A percentile compares a stretch with the other conserved stretches of the same genome.
Conservation (phyloP, 2,329 filamentous ascomycete species). For the Fusarium kyushuense region DNA sequence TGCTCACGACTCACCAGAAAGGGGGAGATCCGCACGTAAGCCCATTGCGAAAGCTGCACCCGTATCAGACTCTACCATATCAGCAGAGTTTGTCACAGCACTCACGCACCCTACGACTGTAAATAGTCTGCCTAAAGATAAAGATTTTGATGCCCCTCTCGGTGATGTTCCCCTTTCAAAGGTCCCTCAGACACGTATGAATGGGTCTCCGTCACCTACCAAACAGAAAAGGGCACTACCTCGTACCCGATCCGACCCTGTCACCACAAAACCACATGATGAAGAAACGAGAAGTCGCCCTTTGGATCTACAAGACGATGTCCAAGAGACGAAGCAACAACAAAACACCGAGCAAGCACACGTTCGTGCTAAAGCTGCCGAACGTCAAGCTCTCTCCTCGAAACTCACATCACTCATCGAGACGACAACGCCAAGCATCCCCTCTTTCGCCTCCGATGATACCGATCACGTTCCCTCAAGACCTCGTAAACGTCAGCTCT, state of each 20-base stretch:
- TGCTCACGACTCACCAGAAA: conserved; percentile 48
- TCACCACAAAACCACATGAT: background rate
- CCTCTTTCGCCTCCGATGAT: conserved; percentile 34
- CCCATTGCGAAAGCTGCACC: conserved; percentile 9
- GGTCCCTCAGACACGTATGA: conserved; percentile 56
- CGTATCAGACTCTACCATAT: conserved; percentile 44
- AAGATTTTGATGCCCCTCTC: conserved; percentile 52
- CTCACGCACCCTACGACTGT: conserved; percentile 53
- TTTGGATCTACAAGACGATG: conserved; percentile 3
- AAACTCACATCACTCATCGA: conserved; percentile 60
- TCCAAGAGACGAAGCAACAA: conserved; percentile 26
- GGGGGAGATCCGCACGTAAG: conserved; percentile 32
- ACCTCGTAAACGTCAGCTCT: conserved; percentile 61
- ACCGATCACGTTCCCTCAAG: conserved; percentile 36
- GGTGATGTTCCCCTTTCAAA: conserved; percentile 57
- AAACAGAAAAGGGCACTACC: conserved; percentile 42
- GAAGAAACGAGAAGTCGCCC: conserved; percentile 7
- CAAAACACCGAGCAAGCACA: conserved; percentile 41
- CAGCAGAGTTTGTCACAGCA: conserved; percentile 58
- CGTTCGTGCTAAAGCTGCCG: conserved; percentile 52
- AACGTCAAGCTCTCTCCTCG: conserved; percentile 57
- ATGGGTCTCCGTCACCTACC: conserved; percentile 55
- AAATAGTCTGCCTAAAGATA: conserved; percentile 44
- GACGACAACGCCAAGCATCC: conserved; percentile 39
- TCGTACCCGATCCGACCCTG: conserved; percentile 56